Evolutionary conservation across 179 eudicot genomes (phyloP).

Genomic region (Silene coronaria): DNA sequence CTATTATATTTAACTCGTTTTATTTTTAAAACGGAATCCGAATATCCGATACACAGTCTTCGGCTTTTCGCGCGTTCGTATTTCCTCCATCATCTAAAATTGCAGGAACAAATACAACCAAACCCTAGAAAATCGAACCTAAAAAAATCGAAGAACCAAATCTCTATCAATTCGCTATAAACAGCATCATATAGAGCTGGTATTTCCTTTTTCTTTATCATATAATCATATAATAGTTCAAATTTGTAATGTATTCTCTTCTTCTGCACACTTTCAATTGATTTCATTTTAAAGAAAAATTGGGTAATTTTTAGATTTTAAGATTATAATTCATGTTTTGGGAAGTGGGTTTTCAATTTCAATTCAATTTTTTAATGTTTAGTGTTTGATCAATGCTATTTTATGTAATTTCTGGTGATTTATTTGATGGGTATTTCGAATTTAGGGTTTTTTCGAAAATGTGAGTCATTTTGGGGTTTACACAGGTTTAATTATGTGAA

Average conservation of each 20-base stretch:
- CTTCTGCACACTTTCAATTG: not conserved
- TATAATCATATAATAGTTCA: not conserved
- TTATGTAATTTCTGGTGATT: conserved; percentile 6
- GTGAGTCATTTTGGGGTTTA: conserved; percentile 9
- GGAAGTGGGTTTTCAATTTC: not conserved
- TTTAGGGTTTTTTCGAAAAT: not conserved
- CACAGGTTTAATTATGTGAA: conserved; percentile 10
- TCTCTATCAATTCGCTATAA: not conserved
- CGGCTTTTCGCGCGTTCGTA: not conserved
- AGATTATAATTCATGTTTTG: not conserved
- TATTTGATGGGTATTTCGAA: conserved; percentile 16
- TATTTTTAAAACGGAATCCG: too few relatives aligned
- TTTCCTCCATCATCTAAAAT: not conserved
- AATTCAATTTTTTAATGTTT: not conserved
- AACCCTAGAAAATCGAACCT: conserved; percentile 4
- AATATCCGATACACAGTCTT: not conserved
- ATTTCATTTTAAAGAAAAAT: not conserved
- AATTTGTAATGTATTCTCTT: not conserved
- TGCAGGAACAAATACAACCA: not conserved
- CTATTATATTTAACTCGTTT: too few relatives aligned
- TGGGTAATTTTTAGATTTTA: not conserved
- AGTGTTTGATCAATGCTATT: conserved; percentile 18
- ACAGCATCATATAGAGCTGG: not conserved
- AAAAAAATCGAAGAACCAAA: not conserved
- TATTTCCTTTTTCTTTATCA: not conserved